Evolutionary conservation across 2,329 filamentous ascomycete genomes (phyloP).

Genomic region (Aspergillus chevalieri): DNA sequence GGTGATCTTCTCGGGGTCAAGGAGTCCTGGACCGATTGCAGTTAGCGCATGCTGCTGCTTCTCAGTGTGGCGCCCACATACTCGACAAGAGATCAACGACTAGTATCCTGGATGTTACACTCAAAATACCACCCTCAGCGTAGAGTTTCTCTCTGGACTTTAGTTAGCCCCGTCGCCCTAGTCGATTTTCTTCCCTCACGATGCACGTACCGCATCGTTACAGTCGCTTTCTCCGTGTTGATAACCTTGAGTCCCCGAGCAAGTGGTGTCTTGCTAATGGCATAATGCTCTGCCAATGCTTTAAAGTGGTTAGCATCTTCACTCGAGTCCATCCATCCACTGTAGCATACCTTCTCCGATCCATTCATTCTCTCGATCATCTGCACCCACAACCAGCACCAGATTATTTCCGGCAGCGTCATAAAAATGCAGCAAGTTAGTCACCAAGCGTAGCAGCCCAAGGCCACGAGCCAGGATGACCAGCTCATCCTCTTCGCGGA

Average conservation of each 20-base stretch:
- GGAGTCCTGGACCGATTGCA: conserved; percentile 42
- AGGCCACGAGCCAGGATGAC: conserved; percentile 87
- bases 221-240: conserved; percentile 89
- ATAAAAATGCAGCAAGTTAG: conserved; percentile 94
- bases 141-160: conserved; percentile 77
- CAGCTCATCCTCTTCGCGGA: conserved; percentile 85
- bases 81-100: conserved; percentile 87
- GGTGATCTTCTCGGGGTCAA: conserved; percentile 78
- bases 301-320: conserved; percentile 9
- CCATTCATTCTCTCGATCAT: conserved; percentile 92
- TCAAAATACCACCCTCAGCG: conserved; percentile 80
- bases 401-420: conserved; percentile 93
- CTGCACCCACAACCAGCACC: conserved; percentile 79
- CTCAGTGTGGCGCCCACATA: conserved; percentile 17
- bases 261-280: conserved; percentile 73
- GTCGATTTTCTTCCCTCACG: not conserved
- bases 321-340: not conserved
- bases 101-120: conserved; percentile 89
- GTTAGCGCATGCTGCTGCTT: not conserved
- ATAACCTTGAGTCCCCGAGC: conserved; percentile 83
- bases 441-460: conserved; percentile 82
- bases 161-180: conserved; percentile 13
- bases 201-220: conserved; percentile 55
- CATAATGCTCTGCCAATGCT: conserved; percentile 89
- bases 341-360: conserved; percentile 64